Conservation (phyloP, 257 asterid species). For the Solanum paucissectum region DNA sequence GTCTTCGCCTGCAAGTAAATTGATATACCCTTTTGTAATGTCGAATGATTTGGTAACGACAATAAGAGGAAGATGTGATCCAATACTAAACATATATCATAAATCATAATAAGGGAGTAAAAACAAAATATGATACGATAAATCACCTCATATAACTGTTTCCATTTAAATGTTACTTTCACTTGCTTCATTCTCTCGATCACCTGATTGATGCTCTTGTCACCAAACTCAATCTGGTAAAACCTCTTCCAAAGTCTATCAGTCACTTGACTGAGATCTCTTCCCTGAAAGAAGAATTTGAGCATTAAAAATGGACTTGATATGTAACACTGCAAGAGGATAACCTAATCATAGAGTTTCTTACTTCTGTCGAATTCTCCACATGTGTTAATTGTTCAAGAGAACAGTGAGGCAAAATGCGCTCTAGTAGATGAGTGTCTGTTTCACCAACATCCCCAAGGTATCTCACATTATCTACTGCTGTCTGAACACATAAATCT, state of each 20-base stretch:
- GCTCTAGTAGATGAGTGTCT: constrained; percentile 61
- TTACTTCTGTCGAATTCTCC: constrained; percentile 65
- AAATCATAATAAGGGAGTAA: not conserved
- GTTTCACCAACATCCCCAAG: constrained; percentile 88
- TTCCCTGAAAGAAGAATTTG: constrained; percentile 32
- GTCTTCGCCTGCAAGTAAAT: constrained; percentile 48
- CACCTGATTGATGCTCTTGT: constrained; percentile 24
- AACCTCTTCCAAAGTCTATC: constrained; percentile 63
- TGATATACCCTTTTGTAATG: not conserved
- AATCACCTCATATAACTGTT: constrained; percentile 49
- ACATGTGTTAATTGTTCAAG: constrained; percentile 61
- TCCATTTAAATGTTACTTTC: constrained; percentile 52
- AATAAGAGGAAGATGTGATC: not conserved
- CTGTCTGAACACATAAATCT: constrained; percentile 65
- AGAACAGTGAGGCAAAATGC: constrained; percentile 68
- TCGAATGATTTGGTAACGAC: not conserved
- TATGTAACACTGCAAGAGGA: not conserved
- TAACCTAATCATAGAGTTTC: not conserved
- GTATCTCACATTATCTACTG: constrained; percentile 62
- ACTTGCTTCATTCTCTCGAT: constrained; percentile 40
- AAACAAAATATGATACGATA: not conserved
- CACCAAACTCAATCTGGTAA: constrained; percentile 50
- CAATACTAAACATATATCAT: not conserved
- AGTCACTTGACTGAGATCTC: constrained; percentile 81
- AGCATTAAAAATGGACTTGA: not conserved